These are phyloP conservation scores for Stereocaulon alpinum DNA, from an alignment of 495 filamentous ascomycete genomes.

Conservation along the genomic window DNA sequence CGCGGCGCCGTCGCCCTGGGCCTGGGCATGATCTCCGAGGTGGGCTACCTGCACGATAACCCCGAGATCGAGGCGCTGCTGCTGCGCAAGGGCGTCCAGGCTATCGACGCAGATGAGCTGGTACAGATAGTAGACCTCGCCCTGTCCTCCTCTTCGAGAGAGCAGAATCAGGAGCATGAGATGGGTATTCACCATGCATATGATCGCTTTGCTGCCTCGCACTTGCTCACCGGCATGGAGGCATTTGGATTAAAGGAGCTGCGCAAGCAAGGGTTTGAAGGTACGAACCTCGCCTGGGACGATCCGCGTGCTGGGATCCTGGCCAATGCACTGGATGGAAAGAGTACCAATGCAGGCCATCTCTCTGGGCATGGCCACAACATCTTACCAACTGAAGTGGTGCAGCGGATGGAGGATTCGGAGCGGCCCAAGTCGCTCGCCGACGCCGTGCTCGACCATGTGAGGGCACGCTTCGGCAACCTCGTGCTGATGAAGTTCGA, in stretches of 20 bases:
- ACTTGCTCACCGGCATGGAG: conserved; percentile 26
- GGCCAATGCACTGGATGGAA: background rate
- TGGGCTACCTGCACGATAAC: conserved; percentile 32
- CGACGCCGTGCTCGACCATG: too few species aligned
- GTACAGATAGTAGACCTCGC: conserved; percentile 29
- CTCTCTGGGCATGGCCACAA: too few species aligned
- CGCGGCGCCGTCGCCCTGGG: too few species aligned
- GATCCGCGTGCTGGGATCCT: conserved; percentile 21
- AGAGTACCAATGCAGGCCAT: conserved; percentile 22
- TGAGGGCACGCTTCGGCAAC: too few species aligned
- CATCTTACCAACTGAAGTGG: too few species aligned
- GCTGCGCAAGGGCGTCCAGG: conserved; percentile 25
- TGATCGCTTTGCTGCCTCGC: conserved; percentile 1
- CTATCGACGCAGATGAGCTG: conserved; percentile 29
- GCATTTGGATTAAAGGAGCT: conserved; percentile 20
- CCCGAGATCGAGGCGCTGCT: conserved; percentile 28
- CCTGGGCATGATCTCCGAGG: conserved; percentile 23
- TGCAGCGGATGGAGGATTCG: conserved; percentile 36
- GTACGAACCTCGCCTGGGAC: conserved; percentile 14
- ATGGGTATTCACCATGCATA: background rate
- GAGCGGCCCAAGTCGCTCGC: too few species aligned
- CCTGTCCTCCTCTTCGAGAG: conserved; percentile 9
- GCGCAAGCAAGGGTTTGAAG: conserved; percentile 24
- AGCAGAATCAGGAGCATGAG: too few species aligned
- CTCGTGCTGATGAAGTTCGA: conserved; percentile 44